These are phyloP conservation scores for Tremella yokohamensis DNA, from an alignment of 768 basidiomycete genomes.

Conservation along the genomic window DNA sequence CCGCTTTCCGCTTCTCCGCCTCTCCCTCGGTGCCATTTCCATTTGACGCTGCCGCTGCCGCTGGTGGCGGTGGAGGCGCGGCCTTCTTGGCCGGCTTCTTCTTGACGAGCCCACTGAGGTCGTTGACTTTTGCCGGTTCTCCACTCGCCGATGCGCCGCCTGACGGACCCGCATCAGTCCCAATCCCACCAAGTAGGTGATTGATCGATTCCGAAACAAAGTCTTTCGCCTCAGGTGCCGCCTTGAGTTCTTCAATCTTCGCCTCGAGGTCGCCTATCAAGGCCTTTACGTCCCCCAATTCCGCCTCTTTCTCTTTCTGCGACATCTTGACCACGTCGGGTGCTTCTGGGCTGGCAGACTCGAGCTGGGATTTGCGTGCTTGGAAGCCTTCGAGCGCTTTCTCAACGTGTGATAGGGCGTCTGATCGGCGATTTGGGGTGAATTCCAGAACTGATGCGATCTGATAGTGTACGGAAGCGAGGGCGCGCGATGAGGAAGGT, in stretches of 20 bases:
- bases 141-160: slow-evolving; percentile 5
- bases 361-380: slow-evolving; percentile 52
- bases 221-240: slow-evolving; percentile 58
- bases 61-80: slow-evolving; percentile 10
- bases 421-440: slow-evolving; percentile 74
- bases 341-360: slow-evolving; percentile 21
- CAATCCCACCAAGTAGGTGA: slow-evolving; percentile 34
- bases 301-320: slow-evolving; percentile 67
- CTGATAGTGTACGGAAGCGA: slow-evolving; percentile 91
- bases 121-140: slow-evolving; percentile 59
- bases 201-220: slow-evolving; percentile 46
- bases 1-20: slow-evolving; percentile 19
- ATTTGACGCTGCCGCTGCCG: too few species aligned
- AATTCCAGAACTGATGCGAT: slow-evolving; percentile 89
- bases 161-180: slow-evolving; percentile 5
- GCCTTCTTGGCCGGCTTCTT: slow-evolving; percentile 70
- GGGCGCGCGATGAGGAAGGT: slow-evolving; percentile 82
- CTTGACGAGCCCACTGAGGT: slow-evolving; percentile 76
- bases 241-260: slow-evolving; percentile 92
- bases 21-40: slow-evolving; percentile 11
- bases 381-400: slow-evolving; percentile 75
- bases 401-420: slow-evolving; percentile 76
- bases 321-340: slow-evolving; percentile 46
- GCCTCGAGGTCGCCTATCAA: slow-evolving; percentile 75
- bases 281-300: slow-evolving; percentile 72